Evolutionary conservation across 2,329 filamentous ascomycete genomes (phyloP), one percentile per base, ranked within the genome.

Genomic region (Aspergillus sp.): DNA sequence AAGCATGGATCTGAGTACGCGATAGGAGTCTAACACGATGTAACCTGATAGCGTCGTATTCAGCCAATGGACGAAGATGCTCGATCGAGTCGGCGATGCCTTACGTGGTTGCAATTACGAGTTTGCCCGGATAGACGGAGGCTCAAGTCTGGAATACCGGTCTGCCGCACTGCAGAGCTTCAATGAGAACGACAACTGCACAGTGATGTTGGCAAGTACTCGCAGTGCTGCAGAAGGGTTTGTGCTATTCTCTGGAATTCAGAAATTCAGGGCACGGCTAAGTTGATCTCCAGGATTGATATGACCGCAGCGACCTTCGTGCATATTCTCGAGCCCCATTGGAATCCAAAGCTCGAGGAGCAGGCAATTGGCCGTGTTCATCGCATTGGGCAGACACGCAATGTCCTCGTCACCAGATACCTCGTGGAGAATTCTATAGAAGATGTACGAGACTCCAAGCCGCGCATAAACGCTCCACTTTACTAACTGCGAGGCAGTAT

Each of bases 331-430:
- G 92, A 96, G 72, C 92, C 92, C 9, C 90, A 96, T 70, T 96
- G 91, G 79, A 96, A 96, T 68, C 92, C 92, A 0, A 91, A 90
- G 0, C 90, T 90, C 0, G 92, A 96, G 76, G 89, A 90, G 3
- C 92, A 96, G 75, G 92, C 92, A 4, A 83, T 96, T 6, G 92
- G 96, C 70, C 89, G 92, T 21, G 90, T 96, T 8, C 90, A 95
- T 72, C 85, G 91, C 11, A 79, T 95, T 4, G 91, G 92, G 1
- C 92, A 96, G 77, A 91, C 85, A 68, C 81, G 91, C 17, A 83
- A 87, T 11, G 93, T 96, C 0, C 81, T 83, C 14, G 92, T 91
- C 3, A 87, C 89, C 45, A 84, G 91, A 21, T 96, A 89, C 73
- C 88, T 96, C 67, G 37, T 41, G 19, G 27, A 11, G 14, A 47